Percentiles rank a stretch among this genome's conserved stretches.
Conservation (phyloP, 164 flowering plant species). For the Berberis vulgaris region DNA sequence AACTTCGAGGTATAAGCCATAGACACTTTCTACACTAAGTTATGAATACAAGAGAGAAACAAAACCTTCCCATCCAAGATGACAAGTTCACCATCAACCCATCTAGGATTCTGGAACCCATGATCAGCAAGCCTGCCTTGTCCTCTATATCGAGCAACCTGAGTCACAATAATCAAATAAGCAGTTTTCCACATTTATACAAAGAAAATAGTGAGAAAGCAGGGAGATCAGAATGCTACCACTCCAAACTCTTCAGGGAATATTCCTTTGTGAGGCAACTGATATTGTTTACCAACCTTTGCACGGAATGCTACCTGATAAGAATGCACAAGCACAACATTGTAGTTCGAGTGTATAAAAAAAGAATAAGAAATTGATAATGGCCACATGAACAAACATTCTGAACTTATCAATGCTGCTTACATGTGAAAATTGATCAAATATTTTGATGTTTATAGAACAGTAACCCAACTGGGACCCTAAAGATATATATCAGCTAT, state of each 20-base stretch:
- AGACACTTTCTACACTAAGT: background rate
- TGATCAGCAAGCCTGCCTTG: conserved; percentile 95
- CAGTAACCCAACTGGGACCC: too few relatives aligned
- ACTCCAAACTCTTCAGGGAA: conserved; percentile 98
- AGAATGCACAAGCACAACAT: conserved; percentile 5
- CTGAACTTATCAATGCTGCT: too few relatives aligned
- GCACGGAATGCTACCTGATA: conserved; percentile 92
- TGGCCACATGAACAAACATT: background rate
- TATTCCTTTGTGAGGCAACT: conserved; percentile 88
- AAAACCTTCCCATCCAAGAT: conserved; percentile 91
- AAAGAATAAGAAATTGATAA: background rate
- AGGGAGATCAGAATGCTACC: conserved; percentile 30
- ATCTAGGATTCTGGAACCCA: conserved; percentile 80
- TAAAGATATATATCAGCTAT: too few relatives aligned
- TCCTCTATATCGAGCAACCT: conserved; percentile 96
- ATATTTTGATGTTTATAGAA: too few relatives aligned
- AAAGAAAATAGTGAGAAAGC: background rate
- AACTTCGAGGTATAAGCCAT: background rate
- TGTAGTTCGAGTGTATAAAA: background rate
- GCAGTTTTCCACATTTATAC: conserved; percentile 3
- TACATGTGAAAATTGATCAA: too few relatives aligned
- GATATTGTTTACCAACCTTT: conserved; percentile 83
- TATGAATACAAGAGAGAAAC: background rate
- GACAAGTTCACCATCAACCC: conserved; percentile 99
- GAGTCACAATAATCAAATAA: conserved; percentile 14